Evolutionary conservation across 202 grass and related monocot genomes (phyloP).

Genomic region (Cymbopogon flexuosus): DNA sequence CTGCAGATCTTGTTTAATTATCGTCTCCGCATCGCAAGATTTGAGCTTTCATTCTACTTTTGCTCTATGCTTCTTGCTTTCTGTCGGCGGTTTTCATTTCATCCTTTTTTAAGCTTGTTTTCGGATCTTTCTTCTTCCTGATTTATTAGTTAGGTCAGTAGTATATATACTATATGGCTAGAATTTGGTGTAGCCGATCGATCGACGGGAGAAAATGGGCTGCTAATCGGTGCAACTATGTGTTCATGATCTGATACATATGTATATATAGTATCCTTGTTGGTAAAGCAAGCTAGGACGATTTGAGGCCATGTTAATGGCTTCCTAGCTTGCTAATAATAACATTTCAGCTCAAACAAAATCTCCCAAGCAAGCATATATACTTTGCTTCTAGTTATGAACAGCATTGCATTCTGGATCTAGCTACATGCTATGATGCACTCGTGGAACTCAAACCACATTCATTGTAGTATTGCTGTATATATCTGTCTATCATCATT

Average conservation of each 20-base stretch:
- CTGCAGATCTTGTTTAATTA: conserved; percentile 37
- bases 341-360: conserved; percentile 10
- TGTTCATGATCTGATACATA: conserved; percentile 25
- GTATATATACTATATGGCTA: not conserved
- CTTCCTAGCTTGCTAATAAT: not conserved
- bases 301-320: conserved; percentile 34
- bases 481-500: not conserved
- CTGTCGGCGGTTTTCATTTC: not conserved
- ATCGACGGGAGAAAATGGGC: not conserved
- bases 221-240: conserved; percentile 19
- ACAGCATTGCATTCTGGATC: not conserved
- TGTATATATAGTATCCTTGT: not conserved
- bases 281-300: conserved; percentile 25
- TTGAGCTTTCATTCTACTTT: conserved; percentile 29
- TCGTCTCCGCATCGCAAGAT: conserved; percentile 25
- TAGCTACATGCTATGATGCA: not conserved
- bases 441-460: not conserved
- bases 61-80: conserved; percentile 5
- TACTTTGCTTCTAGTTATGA: not conserved
- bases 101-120: conserved; percentile 16
- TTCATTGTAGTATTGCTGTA: not conserved
- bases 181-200: conserved; percentile 17
- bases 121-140: not conserved
- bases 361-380: not conserved
- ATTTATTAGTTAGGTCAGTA: conserved; percentile 2